These are phyloP conservation scores for Tympanopsis confertula DNA, from an alignment of 2,329 filamentous ascomycete species.

Conservation along the genomic window DNA sequence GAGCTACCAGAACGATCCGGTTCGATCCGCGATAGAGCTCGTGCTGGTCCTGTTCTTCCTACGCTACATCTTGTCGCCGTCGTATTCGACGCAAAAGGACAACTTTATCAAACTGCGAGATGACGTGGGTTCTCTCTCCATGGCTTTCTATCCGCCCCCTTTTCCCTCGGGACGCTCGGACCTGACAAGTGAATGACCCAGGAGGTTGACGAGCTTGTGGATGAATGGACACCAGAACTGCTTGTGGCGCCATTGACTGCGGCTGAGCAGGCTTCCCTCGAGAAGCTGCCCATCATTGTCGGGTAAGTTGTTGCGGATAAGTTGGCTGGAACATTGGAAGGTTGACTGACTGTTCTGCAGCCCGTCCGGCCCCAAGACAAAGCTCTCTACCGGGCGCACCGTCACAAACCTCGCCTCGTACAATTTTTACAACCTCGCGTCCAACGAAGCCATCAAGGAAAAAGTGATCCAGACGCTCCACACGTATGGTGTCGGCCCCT, in stretches of 20 bases:
- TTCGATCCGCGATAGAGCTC: slow-evolving; percentile 85
- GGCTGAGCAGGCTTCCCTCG: slow-evolving; percentile 70
- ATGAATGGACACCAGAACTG: slow-evolving; percentile 92
- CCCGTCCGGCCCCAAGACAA: slow-evolving; percentile 79
- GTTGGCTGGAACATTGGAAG: neutral
- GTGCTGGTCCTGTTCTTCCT: slow-evolving; percentile 92
- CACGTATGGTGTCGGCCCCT: slow-evolving; percentile 92
- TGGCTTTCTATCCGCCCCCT: no score
- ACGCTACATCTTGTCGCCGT: slow-evolving; percentile 79
- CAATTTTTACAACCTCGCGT: slow-evolving; percentile 96
- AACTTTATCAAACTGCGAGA: slow-evolving; percentile 83
- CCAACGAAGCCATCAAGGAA: slow-evolving; percentile 83
- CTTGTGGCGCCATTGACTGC: slow-evolving; percentile 64
- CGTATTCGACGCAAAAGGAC: slow-evolving; percentile 78
- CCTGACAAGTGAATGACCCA: no score
- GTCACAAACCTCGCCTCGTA: slow-evolving; percentile 89
- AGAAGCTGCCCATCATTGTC: slow-evolving; percentile 76
- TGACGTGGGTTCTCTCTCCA: no score
- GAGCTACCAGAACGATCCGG: slow-evolving; percentile 93
- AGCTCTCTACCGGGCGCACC: slow-evolving; percentile 76
- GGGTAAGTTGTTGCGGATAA: slow-evolving; percentile 59
- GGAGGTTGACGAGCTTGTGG: slow-evolving; percentile 93
- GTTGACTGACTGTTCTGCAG: slow-evolving; percentile 28
- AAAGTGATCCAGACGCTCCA: slow-evolving; percentile 88
- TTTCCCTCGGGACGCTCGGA: no score